phyloP scores from a whole-genome alignment of 768 basidiomycete genomes.

The Coprinellus micaceus region DNA sequence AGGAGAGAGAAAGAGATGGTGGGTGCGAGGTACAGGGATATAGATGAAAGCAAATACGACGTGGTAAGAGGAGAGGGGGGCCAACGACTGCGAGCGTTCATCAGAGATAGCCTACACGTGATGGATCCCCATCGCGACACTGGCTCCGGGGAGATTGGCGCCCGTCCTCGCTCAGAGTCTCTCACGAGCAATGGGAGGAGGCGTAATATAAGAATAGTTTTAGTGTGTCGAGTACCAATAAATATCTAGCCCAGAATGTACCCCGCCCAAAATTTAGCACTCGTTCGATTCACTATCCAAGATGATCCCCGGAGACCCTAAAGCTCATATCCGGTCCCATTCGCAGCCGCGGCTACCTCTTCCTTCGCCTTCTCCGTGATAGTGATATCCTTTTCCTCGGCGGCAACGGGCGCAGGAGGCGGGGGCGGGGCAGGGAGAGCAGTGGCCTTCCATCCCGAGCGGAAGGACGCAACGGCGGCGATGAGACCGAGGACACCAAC shows the following conservation, averaged over 20 bases:
- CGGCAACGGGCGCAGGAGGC: constrained; percentile 16
- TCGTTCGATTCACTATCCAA: too few relatives aligned
- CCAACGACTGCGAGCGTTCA: background rate
- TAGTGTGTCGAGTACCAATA: too few relatives aligned
- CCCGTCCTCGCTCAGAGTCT: background rate
- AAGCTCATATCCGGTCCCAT: background rate
- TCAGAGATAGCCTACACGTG: background rate
- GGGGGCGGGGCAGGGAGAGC: constrained; percentile 33
- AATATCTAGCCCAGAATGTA: too few relatives aligned
- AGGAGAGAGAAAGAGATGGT: too few relatives aligned
- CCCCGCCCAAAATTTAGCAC: too few relatives aligned
- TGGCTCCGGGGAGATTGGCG: background rate
- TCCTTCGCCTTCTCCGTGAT: constrained; percentile 8
- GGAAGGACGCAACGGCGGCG: constrained; percentile 59
- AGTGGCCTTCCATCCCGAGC: constrained; percentile 71
- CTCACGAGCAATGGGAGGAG: background rate
- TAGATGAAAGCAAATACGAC: background rate
- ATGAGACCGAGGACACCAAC: constrained; percentile 39
- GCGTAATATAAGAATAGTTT: too few relatives aligned
- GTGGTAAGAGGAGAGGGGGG: background rate
- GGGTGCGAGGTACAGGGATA: background rate
- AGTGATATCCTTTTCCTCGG: constrained; percentile 23
- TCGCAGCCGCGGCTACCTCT: background rate
- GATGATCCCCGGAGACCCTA: background rate
- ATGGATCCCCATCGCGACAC: too few relatives aligned